Evolutionary conservation across 2,329 filamentous ascomycete genomes (phyloP).

Genomic region (Ophiostoma sp.): DNA sequence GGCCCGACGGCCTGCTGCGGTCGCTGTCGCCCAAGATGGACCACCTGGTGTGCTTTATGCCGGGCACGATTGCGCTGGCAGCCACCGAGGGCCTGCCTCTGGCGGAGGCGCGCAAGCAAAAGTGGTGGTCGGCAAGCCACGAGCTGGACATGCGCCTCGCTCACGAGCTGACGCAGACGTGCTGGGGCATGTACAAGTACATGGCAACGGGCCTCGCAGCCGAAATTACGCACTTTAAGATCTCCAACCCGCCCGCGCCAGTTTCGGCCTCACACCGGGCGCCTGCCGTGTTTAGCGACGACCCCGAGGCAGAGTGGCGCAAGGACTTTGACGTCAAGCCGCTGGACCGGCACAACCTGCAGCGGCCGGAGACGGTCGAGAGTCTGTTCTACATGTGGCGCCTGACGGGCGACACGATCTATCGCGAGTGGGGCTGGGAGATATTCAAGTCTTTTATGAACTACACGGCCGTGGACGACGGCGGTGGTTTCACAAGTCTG

Average conservation of each 20-base stretch:
- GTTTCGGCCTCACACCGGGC: conserved; percentile 49
- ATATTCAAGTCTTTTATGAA: conserved; percentile 93
- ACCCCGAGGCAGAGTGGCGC: conserved; percentile 56
- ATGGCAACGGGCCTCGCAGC: conserved; percentile 87
- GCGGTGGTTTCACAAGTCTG: conserved; percentile 76
- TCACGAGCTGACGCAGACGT: conserved; percentile 88
- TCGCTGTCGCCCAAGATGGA: conserved; percentile 87
- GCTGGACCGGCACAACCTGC: conserved; percentile 88
- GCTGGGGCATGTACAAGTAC: conserved; percentile 93
- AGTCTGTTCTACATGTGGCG: conserved; percentile 98
- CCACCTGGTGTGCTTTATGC: conserved; percentile 95
- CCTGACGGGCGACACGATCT: conserved; percentile 83
- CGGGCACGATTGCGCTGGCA: conserved; percentile 86
- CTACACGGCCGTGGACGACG: conserved; percentile 72
- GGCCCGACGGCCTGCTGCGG: conserved; percentile 64
- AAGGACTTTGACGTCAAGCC: conserved; percentile 72
- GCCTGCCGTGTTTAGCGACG: conserved; percentile 44
- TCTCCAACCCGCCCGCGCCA: conserved; percentile 58
- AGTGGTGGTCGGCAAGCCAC: conserved; percentile 69
- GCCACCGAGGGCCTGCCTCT: conserved; percentile 75
- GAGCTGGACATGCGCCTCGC: conserved; percentile 85
- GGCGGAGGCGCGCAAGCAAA: conserved; percentile 64
- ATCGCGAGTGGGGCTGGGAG: conserved; percentile 96
- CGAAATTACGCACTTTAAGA: conserved; percentile 88
- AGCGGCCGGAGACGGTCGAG: conserved; percentile 95